These are phyloP conservation scores for Colletotrichum lindemuthianum DNA, from an alignment of 2,329 filamentous ascomycete species.

Conservation along the genomic window DNA sequence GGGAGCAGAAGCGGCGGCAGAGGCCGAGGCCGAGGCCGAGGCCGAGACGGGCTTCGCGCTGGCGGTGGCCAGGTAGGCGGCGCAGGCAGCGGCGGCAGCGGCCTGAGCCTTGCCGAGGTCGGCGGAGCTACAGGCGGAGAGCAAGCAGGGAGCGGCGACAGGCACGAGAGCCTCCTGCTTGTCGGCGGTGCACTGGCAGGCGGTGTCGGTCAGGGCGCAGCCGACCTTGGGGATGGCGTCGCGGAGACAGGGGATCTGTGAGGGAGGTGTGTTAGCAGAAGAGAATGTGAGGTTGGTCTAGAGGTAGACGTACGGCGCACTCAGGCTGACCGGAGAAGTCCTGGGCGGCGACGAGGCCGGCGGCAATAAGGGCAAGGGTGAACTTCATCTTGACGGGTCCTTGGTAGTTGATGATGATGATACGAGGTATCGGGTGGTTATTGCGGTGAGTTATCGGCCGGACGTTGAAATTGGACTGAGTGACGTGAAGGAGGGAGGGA, in stretches of 20 bases:
- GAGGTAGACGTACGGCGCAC: constrained; percentile 52
- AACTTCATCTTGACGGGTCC: constrained; percentile 52
- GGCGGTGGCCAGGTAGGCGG: constrained; percentile 36
- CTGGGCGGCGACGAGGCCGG: constrained; percentile 51
- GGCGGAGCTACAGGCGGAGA: constrained; percentile 45
- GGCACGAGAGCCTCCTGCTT: constrained; percentile 45
- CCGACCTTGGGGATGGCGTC: constrained; percentile 48
- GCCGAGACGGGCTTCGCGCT: constrained; percentile 6
- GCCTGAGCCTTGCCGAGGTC: constrained; percentile 46
- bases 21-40: background rate
- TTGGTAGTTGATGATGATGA: constrained; percentile 14
- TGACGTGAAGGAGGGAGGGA: background rate
- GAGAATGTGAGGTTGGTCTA: background rate
- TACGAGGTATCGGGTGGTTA: constrained; percentile 1
- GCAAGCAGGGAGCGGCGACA: constrained; percentile 45
- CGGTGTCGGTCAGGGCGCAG: constrained; percentile 48
- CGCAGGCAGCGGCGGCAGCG: constrained; percentile 43
- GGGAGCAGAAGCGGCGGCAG: constrained; percentile 5
- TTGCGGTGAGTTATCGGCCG: constrained; percentile 7
- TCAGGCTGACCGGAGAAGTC: constrained; percentile 47
- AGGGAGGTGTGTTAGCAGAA: background rate
- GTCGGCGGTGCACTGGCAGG: constrained; percentile 50
- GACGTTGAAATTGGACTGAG: constrained; percentile 9
- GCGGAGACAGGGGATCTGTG: constrained; percentile 46
- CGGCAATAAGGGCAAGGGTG: constrained; percentile 45